Percentiles rank a stretch among this genome's conserved stretches.
These are phyloP conservation scores for Microdochium paspali DNA, from an alignment of 2,329 filamentous ascomycete genomes.

Conservation along the genomic window DNA sequence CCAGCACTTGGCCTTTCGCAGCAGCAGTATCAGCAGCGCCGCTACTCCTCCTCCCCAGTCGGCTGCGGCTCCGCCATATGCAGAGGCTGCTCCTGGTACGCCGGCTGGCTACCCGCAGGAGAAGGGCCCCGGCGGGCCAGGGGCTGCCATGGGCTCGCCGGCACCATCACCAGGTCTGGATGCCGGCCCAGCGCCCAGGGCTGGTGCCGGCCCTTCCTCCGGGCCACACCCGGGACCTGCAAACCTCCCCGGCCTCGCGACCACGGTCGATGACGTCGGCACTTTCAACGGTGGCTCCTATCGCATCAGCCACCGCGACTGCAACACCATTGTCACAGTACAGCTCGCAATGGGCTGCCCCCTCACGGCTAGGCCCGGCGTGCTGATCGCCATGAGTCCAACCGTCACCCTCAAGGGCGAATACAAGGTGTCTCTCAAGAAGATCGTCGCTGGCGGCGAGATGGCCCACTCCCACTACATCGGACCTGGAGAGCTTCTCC, in stretches of 20 bases:
- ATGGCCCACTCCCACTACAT: slow-evolving; percentile 73
- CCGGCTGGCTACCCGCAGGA: slow-evolving; percentile 20
- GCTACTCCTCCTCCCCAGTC: slow-evolving; percentile 11
- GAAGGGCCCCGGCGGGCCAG: slow-evolving; percentile 11
- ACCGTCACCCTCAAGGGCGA: slow-evolving; percentile 75
- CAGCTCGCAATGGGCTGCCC: slow-evolving; percentile 88
- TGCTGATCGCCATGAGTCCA: slow-evolving; percentile 93
- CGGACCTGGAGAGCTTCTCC: slow-evolving; percentile 80
- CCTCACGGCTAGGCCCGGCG: slow-evolving; percentile 68
- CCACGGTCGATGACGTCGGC: slow-evolving; percentile 75
- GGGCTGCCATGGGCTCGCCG: not conserved
- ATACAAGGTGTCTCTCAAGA: slow-evolving; percentile 83
- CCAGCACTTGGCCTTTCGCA: slow-evolving; percentile 23
- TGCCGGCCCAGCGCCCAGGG: slow-evolving; percentile 26
- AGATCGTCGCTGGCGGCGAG: slow-evolving; percentile 75
- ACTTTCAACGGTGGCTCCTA: slow-evolving; percentile 96
- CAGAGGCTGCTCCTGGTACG: slow-evolving; percentile 10
- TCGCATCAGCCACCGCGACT: slow-evolving; percentile 83
- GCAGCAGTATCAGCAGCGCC: slow-evolving; percentile 20
- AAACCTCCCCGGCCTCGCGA: slow-evolving; percentile 51
- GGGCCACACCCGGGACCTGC: not conserved
- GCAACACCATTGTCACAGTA: slow-evolving; percentile 80
- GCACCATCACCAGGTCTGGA: slow-evolving; percentile 16
- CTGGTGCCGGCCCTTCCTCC: slow-evolving; percentile 4
- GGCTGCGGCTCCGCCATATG: slow-evolving; percentile 13